Evolutionary conservation across 768 basidiomycete species (phyloP).

Genomic region (Amanita fuliginea): DNA sequence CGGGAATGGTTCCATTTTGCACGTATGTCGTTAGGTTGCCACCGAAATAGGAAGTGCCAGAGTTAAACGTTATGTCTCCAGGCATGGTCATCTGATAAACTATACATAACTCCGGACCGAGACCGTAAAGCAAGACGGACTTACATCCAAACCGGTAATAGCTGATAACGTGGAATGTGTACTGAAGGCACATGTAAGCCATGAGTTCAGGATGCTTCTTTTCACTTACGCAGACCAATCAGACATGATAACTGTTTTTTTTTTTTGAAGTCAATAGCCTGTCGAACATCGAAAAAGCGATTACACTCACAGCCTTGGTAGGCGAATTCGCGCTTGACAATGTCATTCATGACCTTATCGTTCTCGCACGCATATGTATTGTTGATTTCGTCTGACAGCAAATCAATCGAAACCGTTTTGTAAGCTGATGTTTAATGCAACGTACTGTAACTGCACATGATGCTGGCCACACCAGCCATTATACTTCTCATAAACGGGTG

Average conservation of each 20-base stretch:
- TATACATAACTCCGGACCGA: not conserved
- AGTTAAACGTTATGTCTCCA: conserved; percentile 38
- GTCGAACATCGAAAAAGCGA: not conserved
- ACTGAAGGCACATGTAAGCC: conserved; percentile 11
- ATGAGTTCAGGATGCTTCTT: not conserved
- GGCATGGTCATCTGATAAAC: conserved; percentile 59
- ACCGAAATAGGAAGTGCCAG: conserved; percentile 52
- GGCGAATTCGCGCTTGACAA: conserved; percentile 66
- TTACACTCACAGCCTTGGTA: conserved; percentile 60
- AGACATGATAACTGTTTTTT: conserved; percentile 48
- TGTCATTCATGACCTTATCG: conserved; percentile 54
- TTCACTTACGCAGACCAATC: conserved; percentile 55
- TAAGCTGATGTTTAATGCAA: conserved; percentile 3
- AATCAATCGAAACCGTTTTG: not conserved
- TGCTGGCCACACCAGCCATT: conserved; percentile 60
- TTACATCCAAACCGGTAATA: conserved; percentile 53
- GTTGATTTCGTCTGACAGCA: conserved; percentile 46
- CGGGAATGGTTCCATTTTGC: conserved; percentile 59
- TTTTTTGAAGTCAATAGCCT: not conserved
- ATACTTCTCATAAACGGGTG: conserved; percentile 62
- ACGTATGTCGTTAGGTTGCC: conserved; percentile 58
- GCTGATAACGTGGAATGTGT: conserved; percentile 52
- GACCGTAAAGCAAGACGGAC: conserved; percentile 9
- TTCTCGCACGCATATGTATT: conserved; percentile 71
- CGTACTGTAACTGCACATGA: conserved; percentile 74